phyloP scores from a whole-genome alignment of 1,284 basidiomycete genomes.

The Prillingera fragicola region DNA sequence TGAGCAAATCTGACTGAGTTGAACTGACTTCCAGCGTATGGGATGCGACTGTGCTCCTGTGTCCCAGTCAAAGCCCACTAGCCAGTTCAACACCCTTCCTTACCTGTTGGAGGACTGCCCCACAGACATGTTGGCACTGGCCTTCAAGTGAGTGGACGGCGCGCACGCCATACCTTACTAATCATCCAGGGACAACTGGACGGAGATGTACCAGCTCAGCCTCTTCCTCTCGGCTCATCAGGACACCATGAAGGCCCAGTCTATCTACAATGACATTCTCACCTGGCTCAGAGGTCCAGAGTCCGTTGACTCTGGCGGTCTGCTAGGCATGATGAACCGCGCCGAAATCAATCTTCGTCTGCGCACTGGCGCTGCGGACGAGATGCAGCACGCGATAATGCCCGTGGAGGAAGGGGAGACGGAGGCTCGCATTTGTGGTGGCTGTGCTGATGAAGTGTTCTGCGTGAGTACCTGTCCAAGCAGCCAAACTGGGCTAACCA shows the following conservation, averaged over 20 bases:
- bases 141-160: conserved; percentile 21
- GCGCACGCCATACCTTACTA: background rate
- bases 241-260: background rate
- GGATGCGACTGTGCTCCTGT: conserved; percentile 14
- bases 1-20: background rate
- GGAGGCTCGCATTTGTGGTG: conserved; percentile 13
- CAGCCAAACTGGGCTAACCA: conserved; percentile 7
- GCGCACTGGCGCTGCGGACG: conserved; percentile 19
- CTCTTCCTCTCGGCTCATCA: conserved; percentile 7
- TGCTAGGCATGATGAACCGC: conserved; percentile 21
- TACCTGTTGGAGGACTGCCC: conserved; percentile 19
- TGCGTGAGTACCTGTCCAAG: conserved; percentile 9
- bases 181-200: conserved; percentile 22
- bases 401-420: conserved; percentile 6
- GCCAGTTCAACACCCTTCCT: conserved; percentile 9
- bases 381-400: conserved; percentile 19
- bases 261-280: conserved; percentile 14
- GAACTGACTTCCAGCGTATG: conserved; percentile 2
- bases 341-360: conserved; percentile 20
- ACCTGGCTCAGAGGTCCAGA: conserved; percentile 18
- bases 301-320: conserved; percentile 13
- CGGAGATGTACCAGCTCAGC: conserved; percentile 18
- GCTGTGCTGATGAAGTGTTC: conserved; percentile 22
- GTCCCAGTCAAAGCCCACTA: conserved; percentile 12
- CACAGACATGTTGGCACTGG: conserved; percentile 19